Evolutionary conservation across 805 yeast genomes (phyloP).

Genomic region (Debaryomyces tyrocola): DNA sequence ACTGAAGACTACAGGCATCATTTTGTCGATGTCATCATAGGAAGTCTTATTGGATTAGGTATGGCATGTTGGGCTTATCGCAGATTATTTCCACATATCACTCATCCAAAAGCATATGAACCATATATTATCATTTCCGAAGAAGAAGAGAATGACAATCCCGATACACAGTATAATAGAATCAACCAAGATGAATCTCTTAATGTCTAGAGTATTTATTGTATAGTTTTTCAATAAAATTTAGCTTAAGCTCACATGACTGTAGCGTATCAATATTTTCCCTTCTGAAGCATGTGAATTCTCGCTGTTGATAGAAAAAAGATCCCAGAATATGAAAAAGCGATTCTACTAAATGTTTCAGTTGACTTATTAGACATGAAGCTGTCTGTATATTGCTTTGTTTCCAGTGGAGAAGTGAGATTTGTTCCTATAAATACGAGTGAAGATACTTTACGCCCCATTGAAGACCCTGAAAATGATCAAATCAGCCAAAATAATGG

Average conservation of each 20-base stretch:
- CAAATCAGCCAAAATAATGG: neutral
- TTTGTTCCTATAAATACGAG: constrained; percentile 24
- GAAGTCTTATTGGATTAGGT: constrained; percentile 62
- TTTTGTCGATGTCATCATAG: constrained; percentile 77
- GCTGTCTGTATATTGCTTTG: constrained; percentile 28
- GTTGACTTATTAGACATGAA: constrained; percentile 1
- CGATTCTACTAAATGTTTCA: too few species aligned
- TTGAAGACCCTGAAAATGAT: constrained; percentile 1
- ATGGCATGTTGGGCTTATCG: constrained; percentile 61
- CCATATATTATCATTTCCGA: constrained; percentile 31
- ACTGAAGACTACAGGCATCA: constrained; percentile 95
- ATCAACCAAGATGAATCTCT: neutral
- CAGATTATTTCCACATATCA: constrained; percentile 49
- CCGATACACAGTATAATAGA: neutral
- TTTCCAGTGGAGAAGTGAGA: constrained; percentile 24
- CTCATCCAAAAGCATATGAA: constrained; percentile 33
- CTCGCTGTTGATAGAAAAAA: neutral
- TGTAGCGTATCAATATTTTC: neutral
- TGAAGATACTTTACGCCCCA: constrained; percentile 11
- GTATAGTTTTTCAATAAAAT: neutral
- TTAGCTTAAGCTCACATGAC: neutral
- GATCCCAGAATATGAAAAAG: too few species aligned
- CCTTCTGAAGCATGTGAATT: neutral
- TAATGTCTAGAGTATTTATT: neutral
- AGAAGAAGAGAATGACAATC: constrained; percentile 7